Conservation (phyloP, 1,284 basidiomycete genomes). For the Stygiomarasmius scandens region DNA sequence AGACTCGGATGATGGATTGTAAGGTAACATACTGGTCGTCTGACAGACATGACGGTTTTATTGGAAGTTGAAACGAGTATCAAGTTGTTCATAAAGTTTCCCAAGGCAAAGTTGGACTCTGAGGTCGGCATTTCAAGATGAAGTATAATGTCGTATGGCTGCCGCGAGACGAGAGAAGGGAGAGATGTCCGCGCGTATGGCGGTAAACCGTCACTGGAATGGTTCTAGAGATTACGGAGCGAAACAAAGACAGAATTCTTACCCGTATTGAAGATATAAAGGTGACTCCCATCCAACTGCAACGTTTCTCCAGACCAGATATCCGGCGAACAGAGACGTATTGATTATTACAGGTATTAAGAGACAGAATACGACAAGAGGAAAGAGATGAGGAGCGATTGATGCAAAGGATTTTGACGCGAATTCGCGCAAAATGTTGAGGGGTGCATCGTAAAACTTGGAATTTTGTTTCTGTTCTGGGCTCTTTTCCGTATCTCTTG, state of each 20-base stretch:
- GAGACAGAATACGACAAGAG: constrained; percentile 59
- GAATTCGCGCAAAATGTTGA: constrained; percentile 17
- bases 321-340: constrained; percentile 66
- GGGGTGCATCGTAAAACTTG: constrained; percentile 19
- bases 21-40: constrained; percentile 62
- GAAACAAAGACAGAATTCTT: constrained; percentile 22
- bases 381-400: constrained; percentile 57
- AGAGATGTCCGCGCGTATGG: constrained; percentile 63
- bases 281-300: constrained; percentile 69
- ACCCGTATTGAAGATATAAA: constrained; percentile 79
- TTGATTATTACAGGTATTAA: constrained; percentile 62
- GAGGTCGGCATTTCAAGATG: constrained; percentile 66
- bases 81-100: constrained; percentile 79
- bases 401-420: constrained; percentile 43
- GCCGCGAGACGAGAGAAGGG: constrained; percentile 52
- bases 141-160: constrained; percentile 72
- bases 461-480: constrained; percentile 15
- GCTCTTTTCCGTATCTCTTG: background rate
- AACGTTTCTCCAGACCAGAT: constrained; percentile 69
- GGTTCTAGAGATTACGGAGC: constrained; percentile 6
- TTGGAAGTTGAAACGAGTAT: constrained; percentile 60
- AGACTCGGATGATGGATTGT: background rate
- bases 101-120: constrained; percentile 69
- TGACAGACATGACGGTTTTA: constrained; percentile 56
- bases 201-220: constrained; percentile 55